Evolutionary conservation across 495 filamentous ascomycete genomes (phyloP).

Genomic region (Haplographium delicatum): DNA sequence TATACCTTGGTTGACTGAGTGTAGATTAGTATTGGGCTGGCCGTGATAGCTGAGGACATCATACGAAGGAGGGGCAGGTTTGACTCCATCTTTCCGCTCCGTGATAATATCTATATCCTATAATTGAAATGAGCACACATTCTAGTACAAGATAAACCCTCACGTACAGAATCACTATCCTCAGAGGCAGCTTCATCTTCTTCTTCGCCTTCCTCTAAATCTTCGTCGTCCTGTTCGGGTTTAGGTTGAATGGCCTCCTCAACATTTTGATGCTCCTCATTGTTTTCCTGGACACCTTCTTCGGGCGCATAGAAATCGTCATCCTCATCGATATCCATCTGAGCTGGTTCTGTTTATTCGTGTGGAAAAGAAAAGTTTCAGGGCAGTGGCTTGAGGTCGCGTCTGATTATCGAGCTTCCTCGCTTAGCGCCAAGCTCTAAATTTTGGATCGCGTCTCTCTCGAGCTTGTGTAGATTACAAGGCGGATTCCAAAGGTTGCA

Average conservation of each 20-base stretch:
- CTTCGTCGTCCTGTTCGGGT: constrained; percentile 32
- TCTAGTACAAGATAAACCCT: not conserved
- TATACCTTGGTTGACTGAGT: constrained; percentile 47
- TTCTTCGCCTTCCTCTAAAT: constrained; percentile 64
- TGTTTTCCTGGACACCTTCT: constrained; percentile 22
- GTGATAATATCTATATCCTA: constrained; percentile 96
- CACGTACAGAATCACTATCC: constrained; percentile 18
- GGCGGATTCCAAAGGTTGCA: constrained; percentile 3
- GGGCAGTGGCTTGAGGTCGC: constrained; percentile 4
- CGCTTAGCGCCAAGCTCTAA: constrained; percentile 14
- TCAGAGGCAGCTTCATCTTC: constrained; percentile 60
- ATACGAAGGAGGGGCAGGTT: constrained; percentile 61
- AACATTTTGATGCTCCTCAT: constrained; percentile 12
- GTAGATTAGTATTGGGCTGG: no score
- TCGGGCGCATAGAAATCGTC: constrained; percentile 63
- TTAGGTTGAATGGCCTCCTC: constrained; percentile 14
- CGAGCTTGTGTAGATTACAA: not conserved
- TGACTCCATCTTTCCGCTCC: constrained; percentile 71
- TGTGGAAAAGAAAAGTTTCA: not conserved
- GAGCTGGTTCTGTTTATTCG: constrained; percentile 13
- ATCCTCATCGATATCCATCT: constrained; percentile 65
- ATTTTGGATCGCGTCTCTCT: constrained; percentile 16
- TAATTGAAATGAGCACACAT: constrained; percentile 19
- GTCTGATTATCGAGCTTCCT: constrained; percentile 8
- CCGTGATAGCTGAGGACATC: not conserved